Base-by-base conservation (phyloP, 202 grass and related monocot genomes). In the Saccharum hybrid region DNA sequence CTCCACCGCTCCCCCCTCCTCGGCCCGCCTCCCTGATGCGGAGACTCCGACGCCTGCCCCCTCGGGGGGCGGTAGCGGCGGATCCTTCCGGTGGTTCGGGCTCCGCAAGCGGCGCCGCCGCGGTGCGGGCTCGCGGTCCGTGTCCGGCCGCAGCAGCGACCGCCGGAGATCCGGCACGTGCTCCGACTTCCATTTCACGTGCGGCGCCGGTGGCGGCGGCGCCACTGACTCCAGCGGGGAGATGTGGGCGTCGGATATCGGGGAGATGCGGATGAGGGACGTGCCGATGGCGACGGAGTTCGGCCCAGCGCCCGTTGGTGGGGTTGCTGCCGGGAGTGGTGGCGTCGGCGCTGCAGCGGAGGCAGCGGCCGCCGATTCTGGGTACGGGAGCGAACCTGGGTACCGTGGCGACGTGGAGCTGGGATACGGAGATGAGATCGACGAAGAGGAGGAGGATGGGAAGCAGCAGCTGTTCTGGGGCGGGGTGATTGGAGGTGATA, bases 401-500 rank as follows among this genome's bases (percentile, higher is more conserved):
- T 98, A 98, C 78, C 74, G 96, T 61, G 96, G 96, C 2, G 96
- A 98, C 41, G 96, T 90, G 6, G 96, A 98, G 75, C 88, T 96
- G 46, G 96, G 96, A 0, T 98, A 98, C 37, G 95, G 88, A 9
- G 96, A 98, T 67, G 96, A 95, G 75, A 87, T 95, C 42, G 96
- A 98, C 41, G 96, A 96, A 71, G 96, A 98, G 54, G 93, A 98
- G 31, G 96, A 98, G 13, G 93, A 95, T 66, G 90, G 88, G 31
- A 84, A 52, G 65, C 89, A 91, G 81, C 87, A 91, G 61, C 72
- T 96, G 43, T 83, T 98, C 87, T 98, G 96, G 96, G 93, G 87
- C 8, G 91, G 86, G 82, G 82, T 86, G 48, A 90, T 89, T 21
- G 83, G 90, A 93, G 92, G 92, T 93, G 72, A 90, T 87, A 45